These are phyloP conservation scores for Bipolaris sorokiniana DNA, from an alignment of 2,329 filamentous ascomycete genomes.

Conservation along the genomic window DNA sequence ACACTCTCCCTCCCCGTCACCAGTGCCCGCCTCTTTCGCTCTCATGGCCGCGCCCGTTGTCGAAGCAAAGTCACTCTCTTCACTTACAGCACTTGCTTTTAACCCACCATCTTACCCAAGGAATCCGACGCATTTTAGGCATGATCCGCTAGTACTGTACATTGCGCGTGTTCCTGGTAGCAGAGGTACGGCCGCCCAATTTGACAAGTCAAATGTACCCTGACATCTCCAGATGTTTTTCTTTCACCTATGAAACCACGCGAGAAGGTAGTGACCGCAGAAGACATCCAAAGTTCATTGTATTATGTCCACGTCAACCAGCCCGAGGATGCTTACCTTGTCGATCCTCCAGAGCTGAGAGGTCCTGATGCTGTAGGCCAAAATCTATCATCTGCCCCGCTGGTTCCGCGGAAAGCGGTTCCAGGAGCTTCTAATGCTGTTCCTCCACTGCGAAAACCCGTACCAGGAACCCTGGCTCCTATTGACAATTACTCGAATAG, in stretches of 20 bases:
- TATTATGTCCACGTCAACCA: conserved; percentile 88
- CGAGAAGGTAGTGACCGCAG: conserved; percentile 83
- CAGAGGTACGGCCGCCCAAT: conserved; percentile 65
- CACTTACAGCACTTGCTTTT: conserved; percentile 78
- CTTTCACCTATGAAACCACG: conserved; percentile 89
- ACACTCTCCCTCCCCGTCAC: conserved; percentile 11
- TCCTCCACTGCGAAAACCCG: conserved; percentile 35
- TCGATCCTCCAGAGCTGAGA: conserved; percentile 24
- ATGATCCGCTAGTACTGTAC: conserved; percentile 81
- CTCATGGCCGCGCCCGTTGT: conserved; percentile 53
- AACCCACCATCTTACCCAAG: conserved; percentile 87
- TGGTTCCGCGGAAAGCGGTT: conserved; percentile 43
- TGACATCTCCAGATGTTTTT: conserved; percentile 73
- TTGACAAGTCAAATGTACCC: conserved; percentile 1
- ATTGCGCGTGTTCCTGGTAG: conserved; percentile 93
- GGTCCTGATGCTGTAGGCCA: conserved; percentile 21
- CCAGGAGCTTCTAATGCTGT: conserved; percentile 15
- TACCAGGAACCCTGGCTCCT: conserved; percentile 36
- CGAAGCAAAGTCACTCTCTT: conserved; percentile 83
- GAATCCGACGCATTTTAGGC: conserved; percentile 71
- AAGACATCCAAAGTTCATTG: conserved; percentile 84
- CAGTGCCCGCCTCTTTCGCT: conserved; percentile 20
- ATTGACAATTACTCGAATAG: conserved; percentile 33
- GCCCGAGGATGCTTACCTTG: conserved; percentile 57
- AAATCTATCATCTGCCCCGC: conserved; percentile 15